Base-by-base conservation (phyloP, 495 filamentous ascomycete genomes). In the Cercophora scortea region DNA sequence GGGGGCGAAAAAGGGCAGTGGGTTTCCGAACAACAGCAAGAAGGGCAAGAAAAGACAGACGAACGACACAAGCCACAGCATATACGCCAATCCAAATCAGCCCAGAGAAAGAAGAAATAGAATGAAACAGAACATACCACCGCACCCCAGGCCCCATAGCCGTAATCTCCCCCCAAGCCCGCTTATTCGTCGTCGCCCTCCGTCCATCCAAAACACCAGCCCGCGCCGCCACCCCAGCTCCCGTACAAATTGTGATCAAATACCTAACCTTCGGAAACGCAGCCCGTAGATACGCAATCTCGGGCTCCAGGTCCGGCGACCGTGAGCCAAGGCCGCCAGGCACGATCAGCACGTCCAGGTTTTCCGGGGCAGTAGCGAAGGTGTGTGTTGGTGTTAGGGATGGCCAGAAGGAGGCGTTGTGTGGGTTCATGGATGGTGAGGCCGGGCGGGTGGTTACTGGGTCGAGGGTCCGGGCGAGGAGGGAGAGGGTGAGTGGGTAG, bases 131-230 rank as follows among this genome's bases (percentile, higher is more conserved):
- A n/a, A 56, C 53, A 36, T 16, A 57, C 59, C 59, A 61, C 34
- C 54, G 56, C 1, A 61, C 59, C 12, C 55, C 50, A 6, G 45
- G 40, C 15, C 53, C 52, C 52, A 59, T 50, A 11, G 56, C n/a
- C 32, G 50, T 56, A 11, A 62, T 49, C 5, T 38, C 36, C 36
- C 36, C 36, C 79, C 79, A 84, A 9, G 76, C 76, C 32, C 72
- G 73, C 64, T 84, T 80, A 57, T 83, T 83, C 47, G 76, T 79
- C 0, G 80, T 84, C 6, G 76, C 80, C 3, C 65, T 52, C 10
- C 56, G 53, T 0, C 78, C 75, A 47, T 81, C 70, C 18, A 83
- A 52, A 13, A 83, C 61, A 0, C 78, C 78, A 0, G 78, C 56
- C 11, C 63, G 58, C 0, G 78, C 77, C 0, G 69, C 65, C 1